Evolutionary conservation across 2,329 filamentous ascomycete genomes (phyloP), one percentile per base, ranked within the genome.

Genomic region (Colletotrichum spinosum): DNA sequence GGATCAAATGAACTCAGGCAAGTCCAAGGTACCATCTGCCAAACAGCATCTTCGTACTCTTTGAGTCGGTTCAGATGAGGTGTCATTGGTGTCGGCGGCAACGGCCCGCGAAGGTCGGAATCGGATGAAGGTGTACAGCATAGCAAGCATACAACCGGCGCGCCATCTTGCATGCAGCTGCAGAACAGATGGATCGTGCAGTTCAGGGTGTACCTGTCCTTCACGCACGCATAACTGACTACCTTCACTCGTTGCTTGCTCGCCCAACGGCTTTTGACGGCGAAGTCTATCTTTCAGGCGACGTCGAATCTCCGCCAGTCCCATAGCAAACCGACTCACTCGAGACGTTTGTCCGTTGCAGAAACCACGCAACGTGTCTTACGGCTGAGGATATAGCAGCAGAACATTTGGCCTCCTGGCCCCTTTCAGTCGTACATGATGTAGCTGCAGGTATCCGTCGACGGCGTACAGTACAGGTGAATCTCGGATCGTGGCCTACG

Each of bases 361-460:
- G 25, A 25, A 25, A 4, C 25, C 25, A 25, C 25, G 25, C 4
- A 25, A 4, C 25, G 25, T 25, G 25, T 25, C 25, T 25, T 25
- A 25, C 25, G 25, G 3, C 25, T 25, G 25, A 25, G 4, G 25
- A 4, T 25, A 4, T 25, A 25, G 25, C 25, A 25, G 25, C 25
- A 25, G 25, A 25, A 25, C 25, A 25, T 25, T 25, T 25, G 25
- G 25, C 25, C 25, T 25, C 25, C 4, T 25, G 4, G 25, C 4
- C 2, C 25, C 25, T 25, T 4, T 25, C 25, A 25, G 25, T 25
- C 25, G 25, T 25, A 25, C 25, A 25, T 25, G 25, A 25, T 25
- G 35, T 41, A 25, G 44, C 50, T 65, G 65, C 61, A 67, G 42
- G 55, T n/a, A 37, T 44, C 65, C 65, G 61, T 8, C 3, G 6